Evolutionary conservation across 106 monocot species (phyloP).

Genomic region (Dendrobium officinale): DNA sequence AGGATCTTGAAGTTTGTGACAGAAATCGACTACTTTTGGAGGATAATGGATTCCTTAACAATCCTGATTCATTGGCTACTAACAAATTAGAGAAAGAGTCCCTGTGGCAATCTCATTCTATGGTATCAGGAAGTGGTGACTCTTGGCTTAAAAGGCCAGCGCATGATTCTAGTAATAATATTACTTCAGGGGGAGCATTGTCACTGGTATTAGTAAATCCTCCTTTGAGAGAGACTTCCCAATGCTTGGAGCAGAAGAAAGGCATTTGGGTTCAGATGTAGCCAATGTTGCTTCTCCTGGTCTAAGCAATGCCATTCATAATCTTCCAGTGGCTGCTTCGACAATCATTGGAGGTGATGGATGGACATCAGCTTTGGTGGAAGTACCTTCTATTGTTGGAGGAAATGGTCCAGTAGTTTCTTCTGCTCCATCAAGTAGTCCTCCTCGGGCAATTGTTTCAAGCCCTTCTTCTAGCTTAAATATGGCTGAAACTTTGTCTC

Average conservation of each 20-base stretch:
- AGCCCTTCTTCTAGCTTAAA: slow-evolving; percentile 34
- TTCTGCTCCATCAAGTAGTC: slow-evolving; percentile 15
- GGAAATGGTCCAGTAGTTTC: slow-evolving; percentile 17
- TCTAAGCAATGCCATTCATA: slow-evolving; percentile 29
- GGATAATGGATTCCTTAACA: slow-evolving; percentile 36
- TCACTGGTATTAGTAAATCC: slow-evolving; percentile 21
- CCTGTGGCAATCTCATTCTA: slow-evolving; percentile 34
- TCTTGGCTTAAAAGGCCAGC: slow-evolving; percentile 29
- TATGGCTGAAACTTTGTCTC: slow-evolving; percentile 65
- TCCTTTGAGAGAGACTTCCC: slow-evolving; percentile 80
- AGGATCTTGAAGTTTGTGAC: slow-evolving; percentile 18
- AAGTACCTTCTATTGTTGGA: slow-evolving; percentile 35
- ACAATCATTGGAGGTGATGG: slow-evolving; percentile 37
- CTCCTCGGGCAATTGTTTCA: slow-evolving; percentile 2
- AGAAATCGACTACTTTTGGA: slow-evolving; percentile 26
- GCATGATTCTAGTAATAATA: slow-evolving; percentile 24
- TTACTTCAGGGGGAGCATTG: slow-evolving; percentile 19
- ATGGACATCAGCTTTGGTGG: slow-evolving; percentile 63
- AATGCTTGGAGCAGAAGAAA: slow-evolving; percentile 63
- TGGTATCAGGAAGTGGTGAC: slow-evolving; percentile 30
- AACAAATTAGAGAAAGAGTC: slow-evolving; percentile 36
- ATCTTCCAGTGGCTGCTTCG: slow-evolving; percentile 22
- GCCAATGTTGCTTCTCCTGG: slow-evolving; percentile 40
- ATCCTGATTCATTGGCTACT: slow-evolving; percentile 15
- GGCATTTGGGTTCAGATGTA: slow-evolving; percentile 24